Evolutionary conservation across 768 basidiomycete genomes (phyloP), one percentile per base, ranked within the genome.

Genomic region (Suillus placidus): DNA sequence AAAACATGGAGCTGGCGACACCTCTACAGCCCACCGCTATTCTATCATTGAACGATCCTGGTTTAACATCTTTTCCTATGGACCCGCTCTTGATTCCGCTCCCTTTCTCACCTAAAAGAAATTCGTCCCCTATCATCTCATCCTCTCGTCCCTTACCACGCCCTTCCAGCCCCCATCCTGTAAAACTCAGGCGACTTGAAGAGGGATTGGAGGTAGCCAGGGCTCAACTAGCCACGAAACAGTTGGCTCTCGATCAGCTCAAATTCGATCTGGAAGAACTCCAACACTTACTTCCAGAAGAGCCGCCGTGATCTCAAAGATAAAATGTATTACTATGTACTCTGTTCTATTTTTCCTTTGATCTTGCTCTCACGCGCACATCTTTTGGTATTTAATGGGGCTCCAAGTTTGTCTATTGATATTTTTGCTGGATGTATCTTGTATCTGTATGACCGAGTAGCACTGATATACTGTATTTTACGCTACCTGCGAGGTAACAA

Each of bases 1-100:
- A 79, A 62, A 81, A 81, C 6, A 85, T 86, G 85, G 84, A 85
- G 55, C 80, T 86, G 6, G 84, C 80, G 5, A 84, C 84, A 7
- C 84, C 85, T n/a, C 72, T 86, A 13, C 61, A 78, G 57, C 82
- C 82, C 16, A 80, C 71, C 14, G 66, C 71, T n/a, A 49, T 74
- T 20, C 64, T 69, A 12, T 63, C 76, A 1, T 32, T 18, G 1
- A 52, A 30, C 16, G 34, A 43, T 13, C 32, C 38, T 34, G 43
- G 38, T 30, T 10, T 20, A n/a, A 34, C 62, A 51, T 34, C 61
- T 4, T n/a, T 30, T 8, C 61, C 3, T 32, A 13, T 32, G 18
- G 66, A 69, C 38, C 67, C 68, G 10, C 54, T 54, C 18, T 65
- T 74, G 20, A 63, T 69, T 1, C 68, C 66, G 6, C 63, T 74